These are phyloP conservation scores for Euphorbia neoarborescens DNA, from an alignment of 441 rosid genomes.

Conservation along the genomic window DNA sequence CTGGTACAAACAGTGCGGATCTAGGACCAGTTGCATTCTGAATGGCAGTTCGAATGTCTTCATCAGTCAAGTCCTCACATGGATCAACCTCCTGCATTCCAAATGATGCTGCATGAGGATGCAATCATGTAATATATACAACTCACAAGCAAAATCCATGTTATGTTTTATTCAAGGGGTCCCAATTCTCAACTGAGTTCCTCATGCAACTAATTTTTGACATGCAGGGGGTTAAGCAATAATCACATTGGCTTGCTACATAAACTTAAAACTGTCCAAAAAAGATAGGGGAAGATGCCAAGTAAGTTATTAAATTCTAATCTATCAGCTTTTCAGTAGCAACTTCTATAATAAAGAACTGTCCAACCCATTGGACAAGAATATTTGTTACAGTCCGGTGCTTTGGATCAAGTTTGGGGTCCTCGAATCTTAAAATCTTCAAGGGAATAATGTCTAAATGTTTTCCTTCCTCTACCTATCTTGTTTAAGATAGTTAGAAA, in stretches of 20 bases:
- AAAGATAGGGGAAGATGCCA: not conserved
- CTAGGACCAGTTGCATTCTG: slow-evolving; percentile 95
- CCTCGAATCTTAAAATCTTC: too few relatives aligned
- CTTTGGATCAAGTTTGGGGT: too few relatives aligned
- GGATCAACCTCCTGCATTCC: slow-evolving; percentile 79
- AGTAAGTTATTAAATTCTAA: not conserved
- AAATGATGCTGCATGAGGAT: slow-evolving; percentile 13
- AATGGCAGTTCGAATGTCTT: slow-evolving; percentile 84
- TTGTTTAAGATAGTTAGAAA: too few relatives aligned
- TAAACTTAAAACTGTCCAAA: not conserved
- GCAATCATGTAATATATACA: slow-evolving; percentile 2
- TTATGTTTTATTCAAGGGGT: not conserved
- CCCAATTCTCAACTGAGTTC: not conserved
- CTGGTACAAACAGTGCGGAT: slow-evolving; percentile 84
- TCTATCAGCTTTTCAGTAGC: not conserved
- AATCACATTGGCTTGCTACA: not conserved
- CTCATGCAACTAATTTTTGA: slow-evolving; percentile 2
- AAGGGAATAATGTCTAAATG: too few relatives aligned
- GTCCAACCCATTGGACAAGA: too few relatives aligned
- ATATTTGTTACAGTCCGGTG: too few relatives aligned
- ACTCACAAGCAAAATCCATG: not conserved
- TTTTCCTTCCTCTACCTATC: too few relatives aligned
- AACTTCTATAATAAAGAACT: not conserved
- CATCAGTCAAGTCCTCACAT: slow-evolving; percentile 84
- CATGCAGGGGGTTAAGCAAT: not conserved